Base-by-base conservation (phyloP, 2,329 filamentous ascomycete species). In the Pseudogymnoascus sp. region DNA sequence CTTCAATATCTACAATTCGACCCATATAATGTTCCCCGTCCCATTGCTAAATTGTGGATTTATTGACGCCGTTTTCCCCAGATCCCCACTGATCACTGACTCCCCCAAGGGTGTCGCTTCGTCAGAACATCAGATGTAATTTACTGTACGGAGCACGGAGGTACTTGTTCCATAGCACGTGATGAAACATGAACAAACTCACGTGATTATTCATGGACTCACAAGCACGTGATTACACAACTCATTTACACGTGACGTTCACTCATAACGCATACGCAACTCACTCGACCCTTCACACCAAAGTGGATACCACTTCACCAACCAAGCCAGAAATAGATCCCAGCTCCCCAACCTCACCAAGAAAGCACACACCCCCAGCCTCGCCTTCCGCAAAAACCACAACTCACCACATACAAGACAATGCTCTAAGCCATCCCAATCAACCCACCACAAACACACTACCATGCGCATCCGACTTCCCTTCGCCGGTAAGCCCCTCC, bases 391-490 rank as follows among this genome's bases (percentile, higher is more conserved):
- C 31, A 36, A 63, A 36, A 51, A 25, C 48, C 45, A 65, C 23
- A 28, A 28, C 41, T 41, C 45, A 65, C 23, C 21, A 28, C 41
- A 14, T 19, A 36, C 31, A 19, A 31, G 11, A 60, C 34, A 4
- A 31, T 31, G 54, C 25, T 31, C 54, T 31, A 60, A 60, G 23
- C 5, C 11, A 10, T 13, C 10, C 13, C 21, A n/a, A 34, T 31
- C 57, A 13, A 3, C 14, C 16, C 6, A 19, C 21, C 31, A 16
- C 61, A 25, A 36, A 21, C n/a, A 4, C 0, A 13, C 10, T 62
- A 75, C 70, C 64, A 95, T 96, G 89, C 90, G 90, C 77, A 91
- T 97, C 79, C 86, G 93, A 73, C 85, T 92, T 72, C 89, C 90
- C 63, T 96, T 96, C 75, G 92, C 92, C 79, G 90, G 93, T 95